A percentile compares a stretch with the other conserved stretches of the same genome.
Conservation (phyloP, 176 grass and related monocot species). For the Coix lacrymajobi region DNA sequence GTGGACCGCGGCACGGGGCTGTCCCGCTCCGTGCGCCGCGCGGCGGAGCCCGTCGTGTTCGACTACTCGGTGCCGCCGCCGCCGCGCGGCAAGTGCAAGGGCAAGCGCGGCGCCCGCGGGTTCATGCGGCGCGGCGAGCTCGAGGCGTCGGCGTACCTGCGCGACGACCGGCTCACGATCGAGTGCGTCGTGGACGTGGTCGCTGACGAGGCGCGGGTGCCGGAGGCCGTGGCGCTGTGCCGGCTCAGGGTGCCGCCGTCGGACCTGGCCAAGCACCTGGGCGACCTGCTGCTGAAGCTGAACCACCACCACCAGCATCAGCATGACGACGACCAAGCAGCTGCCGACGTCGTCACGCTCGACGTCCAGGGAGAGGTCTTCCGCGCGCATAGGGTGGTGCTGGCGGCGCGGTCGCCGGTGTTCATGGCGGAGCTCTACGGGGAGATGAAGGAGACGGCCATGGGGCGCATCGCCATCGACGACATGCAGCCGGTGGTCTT, state of each 20-base stretch:
- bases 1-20: background rate
- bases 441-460: constrained; percentile 6
- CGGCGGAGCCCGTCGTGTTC: background rate
- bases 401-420: constrained; percentile 41
- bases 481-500: constrained; percentile 36
- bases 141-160: constrained; percentile 21
- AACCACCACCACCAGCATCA: too few species aligned
- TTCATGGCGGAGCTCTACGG: constrained; percentile 34
- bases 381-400: constrained; percentile 25
- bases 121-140: constrained; percentile 5
- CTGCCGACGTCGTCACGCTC: constrained; percentile 29
- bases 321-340: background rate
- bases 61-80: background rate
- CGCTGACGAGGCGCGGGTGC: background rate
- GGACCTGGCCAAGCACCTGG: constrained; percentile 16
- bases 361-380: constrained; percentile 7
- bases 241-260: background rate
- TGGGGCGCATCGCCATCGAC: constrained; percentile 2
- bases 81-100: background rate
- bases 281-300: background rate
- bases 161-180: constrained; percentile 36
- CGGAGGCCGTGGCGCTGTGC: background rate
- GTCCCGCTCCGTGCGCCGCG: background rate
- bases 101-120: background rate
- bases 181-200: constrained; percentile 20